These are phyloP conservation scores for Sclerotinia nivalis DNA, from an alignment of 2,329 filamentous ascomycete genomes.

Conservation along the genomic window DNA sequence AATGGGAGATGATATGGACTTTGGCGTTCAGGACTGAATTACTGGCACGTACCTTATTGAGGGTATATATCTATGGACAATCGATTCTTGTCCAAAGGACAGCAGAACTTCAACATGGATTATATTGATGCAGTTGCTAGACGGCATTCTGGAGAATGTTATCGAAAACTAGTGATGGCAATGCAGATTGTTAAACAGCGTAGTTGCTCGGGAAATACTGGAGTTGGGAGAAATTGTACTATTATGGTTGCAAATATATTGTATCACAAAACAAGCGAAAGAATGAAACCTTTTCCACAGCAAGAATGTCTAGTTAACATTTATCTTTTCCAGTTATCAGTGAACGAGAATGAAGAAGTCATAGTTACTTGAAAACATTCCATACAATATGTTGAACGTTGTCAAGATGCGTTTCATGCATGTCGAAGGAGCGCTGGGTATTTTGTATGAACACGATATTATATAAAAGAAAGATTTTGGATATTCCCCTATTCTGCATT, in stretches of 20 bases:
- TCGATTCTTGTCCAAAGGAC: neutral
- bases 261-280: neutral
- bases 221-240: conserved; percentile 18
- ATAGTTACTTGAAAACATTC: neutral
- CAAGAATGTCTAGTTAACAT: neutral
- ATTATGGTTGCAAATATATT: neutral
- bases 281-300: neutral
- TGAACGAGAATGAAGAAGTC: neutral
- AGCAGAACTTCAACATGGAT: neutral
- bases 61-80: neutral
- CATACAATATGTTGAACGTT: neutral
- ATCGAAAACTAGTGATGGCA: neutral
- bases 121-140: neutral
- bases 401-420: too few species aligned
- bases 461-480: too few species aligned
- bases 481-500: too few species aligned
- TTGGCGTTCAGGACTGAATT: conserved; percentile 12
- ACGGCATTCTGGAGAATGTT: neutral
- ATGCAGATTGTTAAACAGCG: neutral
- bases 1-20: conserved; percentile 8
- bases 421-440: too few species aligned
- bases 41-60: conserved; percentile 1
- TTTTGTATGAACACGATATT: too few species aligned
- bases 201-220: neutral
- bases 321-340: neutral